Conservation (phyloP, 2,329 filamentous ascomycete genomes). For the Knufia petricola region DNA sequence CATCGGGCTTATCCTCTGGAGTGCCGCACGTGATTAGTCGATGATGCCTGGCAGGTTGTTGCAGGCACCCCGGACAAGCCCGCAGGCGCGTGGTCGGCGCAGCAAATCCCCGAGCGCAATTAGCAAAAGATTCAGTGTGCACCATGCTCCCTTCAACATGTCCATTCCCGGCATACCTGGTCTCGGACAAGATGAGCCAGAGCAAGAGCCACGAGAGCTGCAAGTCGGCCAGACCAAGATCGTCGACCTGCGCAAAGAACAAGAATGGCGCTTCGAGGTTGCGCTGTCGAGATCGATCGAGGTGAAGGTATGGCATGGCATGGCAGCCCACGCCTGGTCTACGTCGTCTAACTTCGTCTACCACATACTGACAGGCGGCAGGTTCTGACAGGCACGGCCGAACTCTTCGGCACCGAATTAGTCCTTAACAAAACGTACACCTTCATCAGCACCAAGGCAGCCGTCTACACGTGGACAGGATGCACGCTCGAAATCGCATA, state of each 20-base stretch:
- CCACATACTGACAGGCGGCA: slow-evolving; percentile 27
- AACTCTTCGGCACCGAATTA: slow-evolving; percentile 91
- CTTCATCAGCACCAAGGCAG: slow-evolving; percentile 72
- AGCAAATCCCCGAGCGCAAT: background rate
- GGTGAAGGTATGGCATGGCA: slow-evolving; percentile 46
- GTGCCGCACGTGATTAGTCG: background rate
- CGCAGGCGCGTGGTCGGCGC: background rate
- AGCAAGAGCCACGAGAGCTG: slow-evolving; percentile 33
- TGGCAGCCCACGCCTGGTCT: no score
- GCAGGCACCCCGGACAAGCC: background rate
- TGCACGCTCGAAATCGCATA: slow-evolving; percentile 73
- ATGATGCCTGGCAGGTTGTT: background rate
- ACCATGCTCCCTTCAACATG: slow-evolving; percentile 36
- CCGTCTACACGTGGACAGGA: slow-evolving; percentile 86
- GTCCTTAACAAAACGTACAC: slow-evolving; percentile 69
- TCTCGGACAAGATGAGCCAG: slow-evolving; percentile 57
- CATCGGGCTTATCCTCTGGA: no score
- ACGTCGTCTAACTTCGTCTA: no score
- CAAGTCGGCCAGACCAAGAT: slow-evolving; percentile 26
- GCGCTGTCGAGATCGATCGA: slow-evolving; percentile 44
- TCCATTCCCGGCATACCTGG: slow-evolving; percentile 69
- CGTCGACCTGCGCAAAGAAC: slow-evolving; percentile 51
- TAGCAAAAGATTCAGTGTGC: background rate
- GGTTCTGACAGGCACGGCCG: slow-evolving; percentile 71
- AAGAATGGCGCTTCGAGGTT: slow-evolving; percentile 73